Evolutionary conservation across 768 basidiomycete genomes (phyloP), one percentile per base, ranked within the genome.

Genomic region (Kwoniella sp.): DNA sequence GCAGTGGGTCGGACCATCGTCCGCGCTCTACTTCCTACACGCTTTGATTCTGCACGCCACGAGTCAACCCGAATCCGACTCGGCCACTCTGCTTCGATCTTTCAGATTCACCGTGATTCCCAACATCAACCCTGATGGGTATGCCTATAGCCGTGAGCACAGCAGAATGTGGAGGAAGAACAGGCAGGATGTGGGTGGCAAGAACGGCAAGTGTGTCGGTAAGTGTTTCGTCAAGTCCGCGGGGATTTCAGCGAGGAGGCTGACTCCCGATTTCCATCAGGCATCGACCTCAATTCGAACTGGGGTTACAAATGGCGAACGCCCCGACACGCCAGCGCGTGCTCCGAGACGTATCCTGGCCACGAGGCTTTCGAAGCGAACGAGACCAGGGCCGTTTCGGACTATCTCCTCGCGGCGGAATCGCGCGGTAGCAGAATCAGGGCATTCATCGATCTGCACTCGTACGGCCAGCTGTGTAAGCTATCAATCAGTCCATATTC

Each of bases 271-370:
- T 5, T 14, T n/a, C 10, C 11, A 6, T 70, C 76, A 78, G 79
- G 89, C 0, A 75, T 89, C 25, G 89, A 90, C 67, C 83, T 88
- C 80, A 88, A 89, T 69, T 76, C 86, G 32, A 87, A 88, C 80
- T 84, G 63, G 51, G 87, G 85, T 1, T 83, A 83, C 74, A 83
- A 86, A 73, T 88, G 86, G 76, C 46, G 60, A 19, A 50, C 63
- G 19, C 82, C 81, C 79, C 62, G 67, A 76, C 2, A 72, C 47
- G 41, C 49, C 44, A 59, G 49, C 32, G 80, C 84, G 0, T 91
- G 89, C 67, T 82, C 83, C 4, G 81, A 85, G 42, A 84, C 84
- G 79, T 90, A 83, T 63, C 84, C 87, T 0, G 89, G 89, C 12
- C 75, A 78, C 32, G 79, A 82, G 7, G 77, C 87, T 0, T 91